Percentiles rank a stretch among this genome's conserved stretches.
Evolutionary conservation across 805 yeast species (phyloP).

Genomic region (Deakozyma indianensis): DNA sequence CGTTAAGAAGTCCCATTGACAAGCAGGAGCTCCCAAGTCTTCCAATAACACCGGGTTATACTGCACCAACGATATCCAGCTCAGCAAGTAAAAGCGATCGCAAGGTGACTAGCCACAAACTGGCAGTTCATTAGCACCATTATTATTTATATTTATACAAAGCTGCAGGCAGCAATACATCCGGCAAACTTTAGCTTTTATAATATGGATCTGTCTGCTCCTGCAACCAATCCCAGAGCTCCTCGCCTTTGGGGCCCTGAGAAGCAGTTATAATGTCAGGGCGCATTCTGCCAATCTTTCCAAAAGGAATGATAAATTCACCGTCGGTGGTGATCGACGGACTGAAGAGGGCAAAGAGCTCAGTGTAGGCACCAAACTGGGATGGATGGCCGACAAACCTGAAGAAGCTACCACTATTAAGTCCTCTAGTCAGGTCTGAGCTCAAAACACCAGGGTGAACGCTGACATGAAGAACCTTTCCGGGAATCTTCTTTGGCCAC

Average conservation of each 20-base stretch:
- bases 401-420: conserved; percentile 2
- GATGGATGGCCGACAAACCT: conserved; percentile 10
- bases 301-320: conserved; percentile 29
- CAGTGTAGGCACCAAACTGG: conserved; percentile 30
- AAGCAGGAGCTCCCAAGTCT: too few relatives aligned
- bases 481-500: conserved; percentile 23
- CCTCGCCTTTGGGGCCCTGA: conserved; percentile 20
- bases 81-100: too few relatives aligned
- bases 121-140: too few relatives aligned
- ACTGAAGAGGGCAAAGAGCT: conserved; percentile 27
- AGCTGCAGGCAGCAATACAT: too few relatives aligned
- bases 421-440: conserved; percentile 23
- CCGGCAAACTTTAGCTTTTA: too few relatives aligned
- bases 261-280: conserved; percentile 23
- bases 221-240: conserved; percentile 22
- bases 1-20: too few relatives aligned
- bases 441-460: conserved; percentile 29
- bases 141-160: too few relatives aligned
- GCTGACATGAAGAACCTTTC: conserved; percentile 22
- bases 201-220: too few relatives aligned
- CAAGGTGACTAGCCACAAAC: too few relatives aligned
- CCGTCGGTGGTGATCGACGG: conserved; percentile 27
- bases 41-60: too few relatives aligned
- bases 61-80: too few relatives aligned
- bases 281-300: conserved; percentile 24